Evolutionary conservation across 2,329 filamentous ascomycete species (phyloP).

Genomic region (Trichoderma hamatum): DNA sequence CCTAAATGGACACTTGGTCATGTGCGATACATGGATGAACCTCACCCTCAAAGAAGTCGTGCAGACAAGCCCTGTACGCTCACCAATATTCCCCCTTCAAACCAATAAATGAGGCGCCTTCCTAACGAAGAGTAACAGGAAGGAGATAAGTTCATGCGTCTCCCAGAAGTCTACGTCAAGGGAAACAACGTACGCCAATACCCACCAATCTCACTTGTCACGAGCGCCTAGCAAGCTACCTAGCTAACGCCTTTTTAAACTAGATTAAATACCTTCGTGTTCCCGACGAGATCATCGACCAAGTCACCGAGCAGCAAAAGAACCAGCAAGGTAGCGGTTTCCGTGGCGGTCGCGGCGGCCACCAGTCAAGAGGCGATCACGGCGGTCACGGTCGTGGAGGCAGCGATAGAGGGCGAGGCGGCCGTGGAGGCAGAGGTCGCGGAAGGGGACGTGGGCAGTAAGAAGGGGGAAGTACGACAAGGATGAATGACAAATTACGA

Average conservation of each 20-base stretch:
- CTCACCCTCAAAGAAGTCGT: conserved; percentile 95
- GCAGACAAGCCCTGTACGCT: conserved; percentile 78
- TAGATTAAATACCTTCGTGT: conserved; percentile 98
- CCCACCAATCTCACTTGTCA: no score
- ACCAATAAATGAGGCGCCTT: neutral
- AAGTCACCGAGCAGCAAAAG: conserved; percentile 90
- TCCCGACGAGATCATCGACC: conserved; percentile 93
- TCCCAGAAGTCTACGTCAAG: conserved; percentile 94
- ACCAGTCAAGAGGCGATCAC: conserved; percentile 58
- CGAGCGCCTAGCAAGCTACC: neutral
- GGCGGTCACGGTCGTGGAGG: conserved; percentile 55
- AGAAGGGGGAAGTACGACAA: neutral
- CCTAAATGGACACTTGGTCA: conserved; percentile 91
- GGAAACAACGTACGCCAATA: conserved; percentile 82
- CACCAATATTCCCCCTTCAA: neutral
- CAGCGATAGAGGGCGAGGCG: conserved; percentile 47
- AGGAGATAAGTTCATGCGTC: conserved; percentile 87
- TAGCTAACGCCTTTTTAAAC: neutral
- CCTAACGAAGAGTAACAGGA: conserved; percentile 51
- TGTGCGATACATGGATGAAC: conserved; percentile 99
- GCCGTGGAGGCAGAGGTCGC: conserved; percentile 42
- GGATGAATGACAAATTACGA: neutral
- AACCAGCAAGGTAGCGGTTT: conserved; percentile 63
- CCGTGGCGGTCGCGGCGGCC: conserved; percentile 65
- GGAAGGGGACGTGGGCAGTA: conserved; percentile 41